Conservation (phyloP, 495 filamentous ascomycete genomes). For the Daldinia childiae region DNA sequence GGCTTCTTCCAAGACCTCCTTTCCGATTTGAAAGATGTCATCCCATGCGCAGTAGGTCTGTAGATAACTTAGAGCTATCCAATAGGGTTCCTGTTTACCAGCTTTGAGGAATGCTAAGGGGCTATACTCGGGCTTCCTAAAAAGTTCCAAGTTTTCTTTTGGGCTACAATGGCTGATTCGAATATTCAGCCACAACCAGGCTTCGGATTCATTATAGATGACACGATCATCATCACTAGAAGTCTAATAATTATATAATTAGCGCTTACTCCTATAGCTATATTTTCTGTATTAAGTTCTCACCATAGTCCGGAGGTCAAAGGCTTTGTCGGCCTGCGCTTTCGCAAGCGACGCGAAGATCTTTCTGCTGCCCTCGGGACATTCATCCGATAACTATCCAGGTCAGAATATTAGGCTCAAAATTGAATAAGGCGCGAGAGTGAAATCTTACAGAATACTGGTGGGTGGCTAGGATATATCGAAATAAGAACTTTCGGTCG, state of each 20-base stretch:
- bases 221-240: conserved; percentile 1
- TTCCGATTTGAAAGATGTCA: conserved; percentile 22
- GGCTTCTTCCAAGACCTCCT: conserved; percentile 27
- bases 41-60: conserved; percentile 14
- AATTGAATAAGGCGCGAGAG: not conserved
- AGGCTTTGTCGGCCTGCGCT: conserved; percentile 55
- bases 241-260: conserved; percentile 10
- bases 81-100: conserved; percentile 25
- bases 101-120: conserved; percentile 39
- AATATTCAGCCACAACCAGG: conserved; percentile 37
- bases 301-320: conserved; percentile 52
- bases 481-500: conserved; percentile 55
- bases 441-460: conserved; percentile 54
- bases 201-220: conserved; percentile 22
- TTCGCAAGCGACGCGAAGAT: conserved; percentile 54
- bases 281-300: not conserved
- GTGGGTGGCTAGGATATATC: conserved; percentile 55
- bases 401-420: conserved; percentile 38
- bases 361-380: conserved; percentile 49
- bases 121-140: conserved; percentile 26
- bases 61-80: conserved; percentile 22
- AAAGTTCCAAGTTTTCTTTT: conserved; percentile 35
- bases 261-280: not conserved
- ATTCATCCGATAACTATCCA: conserved; percentile 47
- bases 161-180: conserved; percentile 23